A percentile compares a stretch with the other conserved stretches of the same genome.
These are phyloP conservation scores for Gracilaria domingensis DNA, from an alignment of 23 red algal species.

Conservation along the genomic window DNA sequence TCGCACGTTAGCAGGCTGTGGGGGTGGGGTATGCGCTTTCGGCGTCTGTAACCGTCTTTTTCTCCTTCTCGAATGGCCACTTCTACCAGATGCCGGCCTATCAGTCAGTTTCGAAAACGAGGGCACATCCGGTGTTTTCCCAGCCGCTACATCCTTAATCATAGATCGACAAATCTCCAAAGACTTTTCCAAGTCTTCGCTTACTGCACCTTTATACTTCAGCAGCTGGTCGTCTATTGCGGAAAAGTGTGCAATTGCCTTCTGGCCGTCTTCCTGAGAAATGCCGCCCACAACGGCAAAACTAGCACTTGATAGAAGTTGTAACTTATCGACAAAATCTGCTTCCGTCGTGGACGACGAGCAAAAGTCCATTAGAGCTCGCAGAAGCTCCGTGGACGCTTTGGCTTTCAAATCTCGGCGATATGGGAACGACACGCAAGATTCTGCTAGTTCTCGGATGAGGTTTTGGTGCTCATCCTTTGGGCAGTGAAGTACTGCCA, in stretches of 20 bases:
- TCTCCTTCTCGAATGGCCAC: not conserved
- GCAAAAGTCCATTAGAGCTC: slow-evolving; percentile 1
- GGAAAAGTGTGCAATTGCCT: not conserved
- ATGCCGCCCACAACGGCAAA: not conserved
- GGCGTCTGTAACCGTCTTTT: not conserved
- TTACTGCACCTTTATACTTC: not conserved
- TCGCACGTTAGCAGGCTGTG: not conserved
- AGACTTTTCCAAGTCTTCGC: not conserved
- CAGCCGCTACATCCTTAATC: not conserved
- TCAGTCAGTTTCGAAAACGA: not conserved
- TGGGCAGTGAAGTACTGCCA: not conserved
- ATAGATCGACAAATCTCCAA: not conserved
- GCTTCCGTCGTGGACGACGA: not conserved
- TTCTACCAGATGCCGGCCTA: not conserved
- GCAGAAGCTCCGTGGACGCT: slow-evolving; percentile 14
- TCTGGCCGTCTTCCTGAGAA: not conserved
- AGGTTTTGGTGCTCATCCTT: slow-evolving; percentile 10
- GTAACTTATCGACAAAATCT: not conserved
- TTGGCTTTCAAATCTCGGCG: slow-evolving; percentile 13
- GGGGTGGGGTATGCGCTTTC: slow-evolving; percentile 2
- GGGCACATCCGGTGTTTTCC: slow-evolving; percentile 3
- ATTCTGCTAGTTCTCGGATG: slow-evolving; percentile 26
- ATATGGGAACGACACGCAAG: slow-evolving; percentile 12
- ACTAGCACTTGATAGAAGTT: not conserved
- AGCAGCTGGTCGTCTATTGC: not conserved